Evolutionary conservation across 164 flowering plant species (phyloP).

Genomic region (Umbellularia californica): DNA sequence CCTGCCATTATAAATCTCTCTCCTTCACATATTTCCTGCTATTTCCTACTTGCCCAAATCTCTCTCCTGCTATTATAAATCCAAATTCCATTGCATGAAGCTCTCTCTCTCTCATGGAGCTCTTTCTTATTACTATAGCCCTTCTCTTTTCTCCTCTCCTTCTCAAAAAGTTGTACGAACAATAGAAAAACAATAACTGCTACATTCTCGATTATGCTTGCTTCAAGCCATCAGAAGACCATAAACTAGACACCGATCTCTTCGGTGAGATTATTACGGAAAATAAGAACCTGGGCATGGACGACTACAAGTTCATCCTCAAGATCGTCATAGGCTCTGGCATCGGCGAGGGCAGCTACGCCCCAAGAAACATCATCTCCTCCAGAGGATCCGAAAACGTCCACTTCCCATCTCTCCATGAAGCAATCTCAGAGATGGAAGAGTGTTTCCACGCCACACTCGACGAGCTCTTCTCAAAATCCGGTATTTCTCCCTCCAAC

Average conservation of each 20-base stretch:
- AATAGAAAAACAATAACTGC: conserved; percentile 13
- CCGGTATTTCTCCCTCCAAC: conserved; percentile 43
- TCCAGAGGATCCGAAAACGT: neutral
- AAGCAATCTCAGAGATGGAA: conserved; percentile 46
- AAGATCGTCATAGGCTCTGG: conserved; percentile 13
- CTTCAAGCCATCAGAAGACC: conserved; percentile 25
- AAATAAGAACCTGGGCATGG: conserved; percentile 18
- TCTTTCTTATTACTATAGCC: neutral
- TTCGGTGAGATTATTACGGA: conserved; percentile 21
- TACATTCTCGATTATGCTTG: conserved; percentile 20
- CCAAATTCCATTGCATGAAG: neutral
- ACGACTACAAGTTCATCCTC: conserved; percentile 22
- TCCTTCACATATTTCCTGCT: too few relatives aligned
- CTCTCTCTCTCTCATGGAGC: conserved; percentile 9
- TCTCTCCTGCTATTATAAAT: too few relatives aligned
- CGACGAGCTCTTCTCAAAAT: conserved; percentile 41
- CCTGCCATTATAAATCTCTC: too few relatives aligned
- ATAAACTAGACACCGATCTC: conserved; percentile 20
- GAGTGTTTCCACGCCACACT: conserved; percentile 45
- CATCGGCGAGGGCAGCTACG: conserved; percentile 19
- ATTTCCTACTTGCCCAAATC: too few relatives aligned
- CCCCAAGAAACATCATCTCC: conserved; percentile 13
- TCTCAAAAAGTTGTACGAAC: conserved; percentile 7
- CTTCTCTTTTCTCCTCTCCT: conserved; percentile 3
- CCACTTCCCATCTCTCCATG: neutral